phyloP scores from a whole-genome alignment of 148 eudicot genomes.

The Arctostaphylos glauca region DNA sequence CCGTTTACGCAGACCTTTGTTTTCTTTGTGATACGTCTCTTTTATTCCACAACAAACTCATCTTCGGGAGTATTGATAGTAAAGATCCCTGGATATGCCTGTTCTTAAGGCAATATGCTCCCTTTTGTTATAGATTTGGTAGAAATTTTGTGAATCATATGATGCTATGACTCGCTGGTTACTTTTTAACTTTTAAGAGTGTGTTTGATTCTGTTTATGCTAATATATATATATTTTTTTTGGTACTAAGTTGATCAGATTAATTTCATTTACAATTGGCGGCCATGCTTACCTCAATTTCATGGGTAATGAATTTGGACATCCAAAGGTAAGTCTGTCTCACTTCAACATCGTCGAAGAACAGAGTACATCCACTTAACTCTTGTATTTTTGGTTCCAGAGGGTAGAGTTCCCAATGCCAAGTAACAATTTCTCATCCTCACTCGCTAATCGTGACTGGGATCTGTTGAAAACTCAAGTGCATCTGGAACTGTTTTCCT shows the following conservation, averaged over 20 bases:
- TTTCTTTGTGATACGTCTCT: neutral
- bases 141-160: neutral
- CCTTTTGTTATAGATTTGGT: neutral
- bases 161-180: neutral
- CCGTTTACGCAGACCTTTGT: neutral
- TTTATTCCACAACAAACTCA: neutral
- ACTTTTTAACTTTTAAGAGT: neutral
- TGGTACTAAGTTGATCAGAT: conserved; percentile 66
- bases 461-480: conserved; percentile 62
- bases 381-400: conserved; percentile 35
- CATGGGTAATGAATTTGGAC: conserved; percentile 99
- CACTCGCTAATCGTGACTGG: conserved; percentile 86
- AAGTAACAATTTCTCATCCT: conserved; percentile 71
- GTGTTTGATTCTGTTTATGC: neutral
- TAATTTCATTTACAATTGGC: conserved; percentile 80
- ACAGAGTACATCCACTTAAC: conserved; percentile 5
- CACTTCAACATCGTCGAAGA: neutral
- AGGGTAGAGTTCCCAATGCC: conserved; percentile 87
- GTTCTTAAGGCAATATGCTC: conserved; percentile 9
- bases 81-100: neutral
- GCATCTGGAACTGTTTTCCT: conserved; percentile 50
- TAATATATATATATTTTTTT: conserved; percentile 2
- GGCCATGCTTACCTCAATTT: conserved; percentile 89
- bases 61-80: neutral
- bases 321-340: conserved; percentile 68